Conservation (phyloP, 805 yeast genomes). For the Soucietia sequanensis region DNA sequence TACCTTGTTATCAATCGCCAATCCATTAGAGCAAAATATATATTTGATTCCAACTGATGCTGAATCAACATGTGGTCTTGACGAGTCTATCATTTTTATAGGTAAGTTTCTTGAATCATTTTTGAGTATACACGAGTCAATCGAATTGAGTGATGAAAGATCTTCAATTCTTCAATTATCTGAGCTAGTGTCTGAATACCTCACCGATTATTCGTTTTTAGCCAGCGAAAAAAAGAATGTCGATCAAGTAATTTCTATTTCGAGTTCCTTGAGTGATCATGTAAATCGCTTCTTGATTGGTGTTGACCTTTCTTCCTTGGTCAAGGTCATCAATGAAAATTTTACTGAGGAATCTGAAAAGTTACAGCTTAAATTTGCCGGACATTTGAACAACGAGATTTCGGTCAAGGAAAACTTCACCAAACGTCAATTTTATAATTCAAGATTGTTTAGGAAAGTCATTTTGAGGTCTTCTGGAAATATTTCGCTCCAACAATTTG, state of each 20-base stretch:
- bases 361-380: too few relatives aligned
- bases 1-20: slow-evolving; percentile 42
- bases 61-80: slow-evolving; percentile 1
- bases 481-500: background rate
- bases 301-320: too few relatives aligned
- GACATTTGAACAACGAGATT: background rate
- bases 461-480: background rate
- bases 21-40: slow-evolving; percentile 44
- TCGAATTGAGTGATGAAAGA: slow-evolving; percentile 3
- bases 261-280: too few relatives aligned
- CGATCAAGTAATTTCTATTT: background rate
- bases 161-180: slow-evolving; percentile 7
- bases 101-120: slow-evolving; percentile 13
- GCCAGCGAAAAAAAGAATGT: background rate
- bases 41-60: slow-evolving; percentile 20
- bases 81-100: slow-evolving; percentile 9
- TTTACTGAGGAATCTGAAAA: too few relatives aligned
- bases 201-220: slow-evolving; percentile 19
- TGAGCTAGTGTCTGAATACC: slow-evolving; percentile 16
- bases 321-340: too few relatives aligned
- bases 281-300: too few relatives aligned
- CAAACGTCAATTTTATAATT: slow-evolving; percentile 13
- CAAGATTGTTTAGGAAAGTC: slow-evolving; percentile 14
- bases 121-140: background rate
- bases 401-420: background rate